These are phyloP conservation scores for Macrolepiota dolichaula DNA, from an alignment of 768 basidiomycete genomes.

Conservation along the genomic window DNA sequence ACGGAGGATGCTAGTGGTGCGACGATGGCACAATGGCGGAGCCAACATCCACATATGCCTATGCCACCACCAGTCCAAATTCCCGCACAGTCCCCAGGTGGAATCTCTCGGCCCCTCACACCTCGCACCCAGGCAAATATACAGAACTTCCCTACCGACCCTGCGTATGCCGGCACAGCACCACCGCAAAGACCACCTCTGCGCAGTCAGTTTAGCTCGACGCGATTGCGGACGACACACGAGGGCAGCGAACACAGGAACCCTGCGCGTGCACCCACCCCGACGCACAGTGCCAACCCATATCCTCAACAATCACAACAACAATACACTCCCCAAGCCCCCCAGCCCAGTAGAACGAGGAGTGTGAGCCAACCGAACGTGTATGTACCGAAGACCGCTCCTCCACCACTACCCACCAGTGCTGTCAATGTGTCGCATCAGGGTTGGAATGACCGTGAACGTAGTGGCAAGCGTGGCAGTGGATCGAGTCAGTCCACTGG, in stretches of 20 bases:
- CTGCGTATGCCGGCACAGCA: constrained; percentile 32
- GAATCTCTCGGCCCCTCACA: constrained; percentile 35
- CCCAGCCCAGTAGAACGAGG: constrained; percentile 54
- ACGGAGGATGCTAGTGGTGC: constrained; percentile 68
- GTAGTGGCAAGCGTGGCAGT: constrained; percentile 66
- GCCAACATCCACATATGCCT: constrained; percentile 19
- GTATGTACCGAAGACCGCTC: constrained; percentile 55
- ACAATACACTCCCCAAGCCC: constrained; percentile 21
- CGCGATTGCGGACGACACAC: constrained; percentile 51
- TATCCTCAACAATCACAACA: constrained; percentile 10
- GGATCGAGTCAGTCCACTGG: constrained; percentile 82
- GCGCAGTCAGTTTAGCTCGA: constrained; percentile 70
- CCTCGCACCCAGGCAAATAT: constrained; percentile 45
- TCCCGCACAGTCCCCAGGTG: constrained; percentile 23
- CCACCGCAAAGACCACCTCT: constrained; percentile 40
- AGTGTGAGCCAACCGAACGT: constrained; percentile 79
- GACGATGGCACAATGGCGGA: constrained; percentile 63
- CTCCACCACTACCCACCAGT: constrained; percentile 52
- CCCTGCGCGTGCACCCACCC: constrained; percentile 11
- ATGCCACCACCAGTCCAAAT: constrained; percentile 28
- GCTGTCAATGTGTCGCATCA: constrained; percentile 31
- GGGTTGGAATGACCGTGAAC: constrained; percentile 32
- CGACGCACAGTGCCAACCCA: constrained; percentile 9
- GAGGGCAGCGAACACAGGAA: constrained; percentile 27
- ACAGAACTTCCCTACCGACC: constrained; percentile 42